Evolutionary conservation across 495 filamentous ascomycete genomes (phyloP), one percentile per base, ranked within the genome.

Genomic region (Hyaloscypha variabilis): DNA sequence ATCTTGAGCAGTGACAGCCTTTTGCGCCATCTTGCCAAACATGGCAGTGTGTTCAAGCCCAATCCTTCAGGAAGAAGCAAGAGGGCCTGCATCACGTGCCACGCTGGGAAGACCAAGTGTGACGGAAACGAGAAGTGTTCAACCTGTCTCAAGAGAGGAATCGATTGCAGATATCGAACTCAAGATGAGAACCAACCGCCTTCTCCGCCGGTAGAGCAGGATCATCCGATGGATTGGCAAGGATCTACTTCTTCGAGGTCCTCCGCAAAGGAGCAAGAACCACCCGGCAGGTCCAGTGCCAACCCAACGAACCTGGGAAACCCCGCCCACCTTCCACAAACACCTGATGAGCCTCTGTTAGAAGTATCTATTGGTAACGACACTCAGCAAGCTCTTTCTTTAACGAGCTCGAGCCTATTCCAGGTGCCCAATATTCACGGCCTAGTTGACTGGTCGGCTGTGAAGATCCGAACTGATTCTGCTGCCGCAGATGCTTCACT

Each of bases 81-180:
- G 56, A 67, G 51, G 17, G 72, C 74, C 19, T 76, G 74, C 49
- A 58, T 71, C 28, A 56, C 66, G 13, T 76, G 74, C 56, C 74
- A 67, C 36, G 59, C 65, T 6, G 68, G 67, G 39, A 74, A 74
- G 60, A 72, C 68, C 2, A 72, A 71, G 30, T 76, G 74, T 62
- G 68, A 72, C 58, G 73, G 73, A 28, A 62, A 63, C 24, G 36
- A 67, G 23, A 64, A 60, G 49, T 76, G 74, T 61, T 63, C 66
- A 11, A 67, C 56, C 17, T 76, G 74, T 34, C 28, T 50, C 11
- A 72, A 69, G 52, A 64, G 67, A 56, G 67, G 65, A 0, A 60
- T 71, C 17, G 64, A 65, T 2, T 76, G 74, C 60, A 67, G 60
- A 4, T 74, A 73, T 63, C 42, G 63, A 2, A 31, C 50, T 34